Evolutionary conservation across 176 grass and related monocot species (phyloP).

Genomic region (Carex myosuroides): DNA sequence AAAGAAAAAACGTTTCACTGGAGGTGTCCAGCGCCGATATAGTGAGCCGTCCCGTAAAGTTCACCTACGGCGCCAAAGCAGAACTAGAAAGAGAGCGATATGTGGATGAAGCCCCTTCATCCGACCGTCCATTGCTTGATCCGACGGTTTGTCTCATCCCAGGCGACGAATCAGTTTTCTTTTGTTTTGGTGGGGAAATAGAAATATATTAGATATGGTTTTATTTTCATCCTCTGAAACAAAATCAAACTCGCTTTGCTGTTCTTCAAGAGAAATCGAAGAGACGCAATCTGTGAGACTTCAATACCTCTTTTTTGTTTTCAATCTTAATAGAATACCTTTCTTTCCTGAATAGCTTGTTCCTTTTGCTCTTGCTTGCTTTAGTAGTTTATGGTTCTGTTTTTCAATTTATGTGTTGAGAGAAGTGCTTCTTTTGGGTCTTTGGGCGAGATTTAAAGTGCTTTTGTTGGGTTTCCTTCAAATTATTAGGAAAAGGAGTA

Average conservation of each 20-base stretch:
- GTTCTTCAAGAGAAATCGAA: neutral
- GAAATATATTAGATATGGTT: neutral
- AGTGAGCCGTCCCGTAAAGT: neutral
- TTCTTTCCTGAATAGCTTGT: neutral
- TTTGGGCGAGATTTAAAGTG: neutral
- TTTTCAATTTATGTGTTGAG: neutral
- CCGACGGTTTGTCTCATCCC: neutral
- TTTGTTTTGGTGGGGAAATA: neutral
- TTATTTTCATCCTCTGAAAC: neutral
- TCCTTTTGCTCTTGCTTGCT: neutral
- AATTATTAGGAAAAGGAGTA: neutral
- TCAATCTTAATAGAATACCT: neutral
- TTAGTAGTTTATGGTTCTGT: neutral
- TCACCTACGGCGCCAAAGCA: neutral
- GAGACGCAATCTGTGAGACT: slow-evolving; percentile 10
- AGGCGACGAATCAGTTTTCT: neutral
- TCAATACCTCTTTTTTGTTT: neutral
- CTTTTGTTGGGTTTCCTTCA: neutral
- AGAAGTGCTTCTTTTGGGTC: neutral
- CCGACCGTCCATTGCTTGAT: slow-evolving; percentile 5
- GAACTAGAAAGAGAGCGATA: neutral
- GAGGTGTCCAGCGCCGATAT: neutral
- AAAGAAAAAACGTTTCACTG: neutral
- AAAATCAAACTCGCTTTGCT: neutral
- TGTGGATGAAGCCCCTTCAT: neutral